A percentile compares a stretch with the other conserved stretches of the same genome.
phyloP scores from a whole-genome alignment of 371 early-diverging fungal species.

The Umbelopsis sp. region DNA sequence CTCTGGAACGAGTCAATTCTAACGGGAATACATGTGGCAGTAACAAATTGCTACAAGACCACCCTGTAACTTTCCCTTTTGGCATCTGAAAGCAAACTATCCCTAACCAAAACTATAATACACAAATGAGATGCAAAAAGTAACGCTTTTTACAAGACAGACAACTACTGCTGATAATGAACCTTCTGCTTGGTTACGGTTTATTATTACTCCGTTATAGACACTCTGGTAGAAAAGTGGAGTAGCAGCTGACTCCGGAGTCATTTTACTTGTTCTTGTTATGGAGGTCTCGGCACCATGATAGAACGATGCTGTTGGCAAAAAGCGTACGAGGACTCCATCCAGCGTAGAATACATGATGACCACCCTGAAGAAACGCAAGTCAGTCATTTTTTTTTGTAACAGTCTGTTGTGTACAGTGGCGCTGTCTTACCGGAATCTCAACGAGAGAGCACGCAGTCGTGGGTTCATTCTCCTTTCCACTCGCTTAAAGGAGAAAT shows the following conservation, averaged over 20 bases:
- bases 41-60: neutral
- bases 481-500: constrained; percentile 14
- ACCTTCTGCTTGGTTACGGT: too few species aligned
- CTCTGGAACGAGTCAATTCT: too few species aligned
- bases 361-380: constrained; percentile 27
- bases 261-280: constrained; percentile 10
- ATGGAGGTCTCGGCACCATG: constrained; percentile 34
- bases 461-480: constrained; percentile 11
- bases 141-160: too few species aligned
- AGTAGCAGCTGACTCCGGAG: too few species aligned
- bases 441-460: constrained; percentile 24
- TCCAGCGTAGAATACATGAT: constrained; percentile 36
- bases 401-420: neutral
- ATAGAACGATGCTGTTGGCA: constrained; percentile 33
- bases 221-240: too few species aligned
- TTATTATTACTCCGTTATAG: too few species aligned
- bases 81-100: too few species aligned
- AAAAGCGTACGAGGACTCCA: constrained; percentile 50
- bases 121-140: too few species aligned
- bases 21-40: neutral
- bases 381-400: neutral
- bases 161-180: too few species aligned
- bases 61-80: neutral
- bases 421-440: constrained; percentile 24
- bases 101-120: too few species aligned